phyloP scores from a whole-genome alignment of 768 basidiomycete genomes.

The Termitomyces sp. region DNA sequence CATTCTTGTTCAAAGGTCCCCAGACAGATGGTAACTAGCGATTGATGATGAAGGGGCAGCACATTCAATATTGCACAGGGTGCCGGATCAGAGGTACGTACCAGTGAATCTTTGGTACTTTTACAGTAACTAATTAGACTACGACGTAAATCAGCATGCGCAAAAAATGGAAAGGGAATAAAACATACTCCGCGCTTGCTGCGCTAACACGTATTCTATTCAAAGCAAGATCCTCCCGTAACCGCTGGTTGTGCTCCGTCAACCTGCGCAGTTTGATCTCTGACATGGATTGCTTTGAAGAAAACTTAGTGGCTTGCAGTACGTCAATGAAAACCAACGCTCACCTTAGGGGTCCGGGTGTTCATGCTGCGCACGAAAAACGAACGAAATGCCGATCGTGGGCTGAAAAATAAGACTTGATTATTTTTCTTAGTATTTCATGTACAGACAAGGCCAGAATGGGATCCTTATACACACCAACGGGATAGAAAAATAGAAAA shows the following conservation, averaged over 20 bases:
- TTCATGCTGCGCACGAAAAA: constrained; percentile 44
- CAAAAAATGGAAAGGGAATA: not conserved
- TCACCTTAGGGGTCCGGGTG: constrained; percentile 66
- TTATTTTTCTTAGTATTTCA: not conserved
- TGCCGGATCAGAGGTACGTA: constrained; percentile 32
- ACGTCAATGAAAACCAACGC: constrained; percentile 13
- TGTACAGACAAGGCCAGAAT: not conserved
- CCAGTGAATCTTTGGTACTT: constrained; percentile 85
- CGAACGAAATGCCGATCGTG: constrained; percentile 13
- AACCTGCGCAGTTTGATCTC: constrained; percentile 93
- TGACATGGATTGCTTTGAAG: constrained; percentile 80
- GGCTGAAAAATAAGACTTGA: constrained; percentile 6
- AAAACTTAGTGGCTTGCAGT: constrained; percentile 1
- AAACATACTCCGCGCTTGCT: constrained; percentile 75
- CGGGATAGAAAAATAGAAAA: constrained; percentile 10
- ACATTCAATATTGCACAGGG: not conserved
- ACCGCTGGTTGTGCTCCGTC: constrained; percentile 88
- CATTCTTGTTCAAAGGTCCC: constrained; percentile 84
- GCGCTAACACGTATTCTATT: constrained; percentile 91
- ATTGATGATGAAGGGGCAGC: constrained; percentile 7
- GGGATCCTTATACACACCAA: constrained; percentile 5
- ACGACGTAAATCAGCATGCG: constrained; percentile 8
- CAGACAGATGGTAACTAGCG: constrained; percentile 85
- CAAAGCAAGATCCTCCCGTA: constrained; percentile 84
- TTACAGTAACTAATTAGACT: constrained; percentile 95